Evolutionary conservation across 352 stramenopile genomes (phyloP).

Genomic region (Globisporangium nagaii): DNA sequence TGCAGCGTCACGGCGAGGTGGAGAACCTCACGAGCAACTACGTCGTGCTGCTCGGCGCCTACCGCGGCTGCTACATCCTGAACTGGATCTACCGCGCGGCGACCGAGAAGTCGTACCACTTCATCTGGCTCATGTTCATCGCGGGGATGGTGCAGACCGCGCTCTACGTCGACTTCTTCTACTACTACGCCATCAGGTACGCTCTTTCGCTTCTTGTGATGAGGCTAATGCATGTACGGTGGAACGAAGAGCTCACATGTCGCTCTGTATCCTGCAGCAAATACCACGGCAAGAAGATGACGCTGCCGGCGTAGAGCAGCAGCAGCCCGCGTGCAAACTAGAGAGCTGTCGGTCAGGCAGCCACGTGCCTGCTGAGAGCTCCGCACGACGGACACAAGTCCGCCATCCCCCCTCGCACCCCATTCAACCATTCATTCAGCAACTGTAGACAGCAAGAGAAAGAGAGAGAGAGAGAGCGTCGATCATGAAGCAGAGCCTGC

Average conservation of each 20-base stretch:
- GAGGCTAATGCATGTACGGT: neutral
- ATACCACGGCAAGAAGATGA: conserved; percentile 90
- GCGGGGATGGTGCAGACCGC: conserved; percentile 97
- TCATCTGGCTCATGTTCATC: conserved; percentile 99
- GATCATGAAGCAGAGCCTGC: neutral
- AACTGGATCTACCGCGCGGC: conserved; percentile 99
- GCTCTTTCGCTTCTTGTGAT: neutral
- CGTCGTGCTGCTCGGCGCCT: conserved; percentile 97
- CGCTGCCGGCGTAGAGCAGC: conserved; percentile 64
- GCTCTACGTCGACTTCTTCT: conserved; percentile 99
- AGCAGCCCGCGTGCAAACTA: neutral
- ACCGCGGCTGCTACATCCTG: conserved; percentile 98
- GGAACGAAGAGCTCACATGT: neutral
- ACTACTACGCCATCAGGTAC: conserved; percentile 97
- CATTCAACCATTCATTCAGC: conserved; percentile 5
- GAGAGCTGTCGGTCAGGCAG: neutral
- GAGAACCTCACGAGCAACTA: conserved; percentile 99
- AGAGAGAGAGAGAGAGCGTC: neutral
- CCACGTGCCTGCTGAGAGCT: neutral
- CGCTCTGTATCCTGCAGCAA: conserved; percentile 42
- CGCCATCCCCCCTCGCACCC: neutral
- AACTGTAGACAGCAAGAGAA: conserved; percentile 8
- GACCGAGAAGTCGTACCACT: conserved; percentile 95
- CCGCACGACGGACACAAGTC: neutral
- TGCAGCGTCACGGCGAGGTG: conserved; percentile 97